Base-by-base conservation (phyloP, 2,329 filamentous ascomycete species). In the Botryotinia narcissicola region DNA sequence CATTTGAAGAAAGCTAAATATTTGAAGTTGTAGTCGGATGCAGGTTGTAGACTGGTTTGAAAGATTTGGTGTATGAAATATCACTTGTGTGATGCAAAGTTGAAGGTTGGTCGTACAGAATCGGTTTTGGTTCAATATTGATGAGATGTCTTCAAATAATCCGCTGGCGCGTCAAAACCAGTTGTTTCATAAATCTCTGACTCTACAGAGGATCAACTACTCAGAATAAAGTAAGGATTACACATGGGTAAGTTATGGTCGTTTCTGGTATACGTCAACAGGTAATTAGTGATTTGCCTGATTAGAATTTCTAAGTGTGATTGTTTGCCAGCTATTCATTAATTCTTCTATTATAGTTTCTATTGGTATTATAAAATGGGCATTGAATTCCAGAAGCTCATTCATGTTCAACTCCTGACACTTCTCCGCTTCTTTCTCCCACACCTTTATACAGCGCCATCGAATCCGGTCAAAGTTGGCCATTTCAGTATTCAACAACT, bases 151-250 rank as follows among this genome's bases (percentile, higher is more conserved):
- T 51, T 48, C 46, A 51, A 48, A 51, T n/a, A 51, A 14, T 51
- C 46, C 10, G 46, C 46, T 6, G 22, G 46, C 46, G 8, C 10
- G n/a, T 51, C 0, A 12, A 6, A 14, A n/a, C 22, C 8, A 22
- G 20, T 5, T 14, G 5, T 51, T 14, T 51, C 14, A 25, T 51
- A n/a, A 14, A 6, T 51, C 10, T n/a, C 9, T 51, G 22, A 48
- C 4, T 48, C 5, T 12, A 0, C 25, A n/a, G 25, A 51, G n/a
- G 25, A 51, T n/a, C 1, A 51, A 14, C 0, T 1, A 6, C 4
- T 51, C 25, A n/a, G 48, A 51, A 51, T 6, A 25, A 51, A 51
- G 10, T 7, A 14, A n/a, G 3, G 25, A n/a, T 14, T n/a, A n/a
- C 10, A 51, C 48, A n/a, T n/a, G 4, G 3, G 25, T 51, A 16